Evolutionary conservation across 2,329 filamentous ascomycete genomes (phyloP), one percentile per base, ranked within the genome.

Genomic region (Colletotrichum shisoi): DNA sequence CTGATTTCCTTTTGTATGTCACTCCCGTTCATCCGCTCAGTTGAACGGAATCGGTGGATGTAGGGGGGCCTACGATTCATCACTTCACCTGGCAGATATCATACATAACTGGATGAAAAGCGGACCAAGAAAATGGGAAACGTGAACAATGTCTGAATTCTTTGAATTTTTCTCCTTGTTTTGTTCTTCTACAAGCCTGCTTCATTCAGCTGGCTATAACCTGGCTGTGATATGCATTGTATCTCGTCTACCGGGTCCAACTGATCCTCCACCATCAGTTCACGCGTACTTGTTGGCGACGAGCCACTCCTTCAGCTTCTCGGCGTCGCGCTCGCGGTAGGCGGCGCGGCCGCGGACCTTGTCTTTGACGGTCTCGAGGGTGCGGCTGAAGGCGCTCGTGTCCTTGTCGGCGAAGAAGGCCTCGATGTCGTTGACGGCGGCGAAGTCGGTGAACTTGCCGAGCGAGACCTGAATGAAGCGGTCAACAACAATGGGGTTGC

Each of bases 371-470:
- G 96, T 92, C 71, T 90, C 89, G 58, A 99, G 80, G 4, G 92
- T 94, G 62, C 95, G 89, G 76, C 96, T 91, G 78, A 94, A 98
- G 56, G 89, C 91, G 73, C 88, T 88, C 19, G 91, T 94, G 74
- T 98, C 92, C 83, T 94, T 96, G 73, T 86, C 85, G 72, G 86
- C 84, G 83, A 98, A 99, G 84, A 99, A 99, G 3, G 80, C 77
- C 57, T 89, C 84, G 73, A 99, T 95, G 61, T 97, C 93, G 70
- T 88, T 83, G 69, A 92, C 85, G 17, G 87, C 84, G 70, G 85
- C 84, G 15, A 83, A 80, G 72, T 93, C 89, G 3, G 91, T 87
- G 76, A 96, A 98, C 75, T 91, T 91, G 73, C 87, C 87, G 71
- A 99, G 81, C 51, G 89, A 89, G 71, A 91, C 83, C 72, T 91